Conservation (phyloP, 1,284 basidiomycete genomes). For the Boletus holoroseus region DNA sequence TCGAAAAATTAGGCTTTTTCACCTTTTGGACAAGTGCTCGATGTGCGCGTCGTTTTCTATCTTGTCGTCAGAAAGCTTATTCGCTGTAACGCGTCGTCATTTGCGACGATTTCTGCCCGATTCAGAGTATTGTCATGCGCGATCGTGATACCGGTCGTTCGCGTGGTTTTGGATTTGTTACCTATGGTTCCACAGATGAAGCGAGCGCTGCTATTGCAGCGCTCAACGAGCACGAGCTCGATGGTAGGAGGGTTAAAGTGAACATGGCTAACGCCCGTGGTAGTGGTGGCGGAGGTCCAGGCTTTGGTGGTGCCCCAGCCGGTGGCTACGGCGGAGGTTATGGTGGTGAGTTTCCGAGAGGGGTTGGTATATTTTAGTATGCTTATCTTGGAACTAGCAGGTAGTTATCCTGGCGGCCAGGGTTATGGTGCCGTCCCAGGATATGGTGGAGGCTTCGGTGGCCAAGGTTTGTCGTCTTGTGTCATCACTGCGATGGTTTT, state of each 20-base stretch:
- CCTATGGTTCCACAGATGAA: constrained; percentile 58
- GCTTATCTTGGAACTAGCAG: constrained; percentile 13
- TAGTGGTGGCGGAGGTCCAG: constrained; percentile 38
- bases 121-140: constrained; percentile 92
- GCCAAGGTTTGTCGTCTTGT: constrained; percentile 15
- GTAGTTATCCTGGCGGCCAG: constrained; percentile 17
- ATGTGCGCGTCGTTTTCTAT: constrained; percentile 61
- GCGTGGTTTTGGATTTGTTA: constrained; percentile 95
- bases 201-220: constrained; percentile 74
- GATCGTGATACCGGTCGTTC: constrained; percentile 96
- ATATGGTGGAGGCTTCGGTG: constrained; percentile 15
- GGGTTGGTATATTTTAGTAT: neutral
- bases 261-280: constrained; percentile 90
- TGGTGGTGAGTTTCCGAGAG: constrained; percentile 12
- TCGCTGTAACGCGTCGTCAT: constrained; percentile 5
- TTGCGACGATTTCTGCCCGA: constrained; percentile 6
- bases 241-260: constrained; percentile 89
- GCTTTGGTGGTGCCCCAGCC: constrained; percentile 20
- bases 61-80: constrained; percentile 25
- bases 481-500: neutral
- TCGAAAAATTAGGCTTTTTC: constrained; percentile 63
- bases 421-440: constrained; percentile 22
- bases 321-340: constrained; percentile 29
- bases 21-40: constrained; percentile 61
- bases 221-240: constrained; percentile 90